Evolutionary conservation across 441 rosid species (phyloP), one percentile per base, ranked within the genome.

Genomic region (Populus hybrid): DNA sequence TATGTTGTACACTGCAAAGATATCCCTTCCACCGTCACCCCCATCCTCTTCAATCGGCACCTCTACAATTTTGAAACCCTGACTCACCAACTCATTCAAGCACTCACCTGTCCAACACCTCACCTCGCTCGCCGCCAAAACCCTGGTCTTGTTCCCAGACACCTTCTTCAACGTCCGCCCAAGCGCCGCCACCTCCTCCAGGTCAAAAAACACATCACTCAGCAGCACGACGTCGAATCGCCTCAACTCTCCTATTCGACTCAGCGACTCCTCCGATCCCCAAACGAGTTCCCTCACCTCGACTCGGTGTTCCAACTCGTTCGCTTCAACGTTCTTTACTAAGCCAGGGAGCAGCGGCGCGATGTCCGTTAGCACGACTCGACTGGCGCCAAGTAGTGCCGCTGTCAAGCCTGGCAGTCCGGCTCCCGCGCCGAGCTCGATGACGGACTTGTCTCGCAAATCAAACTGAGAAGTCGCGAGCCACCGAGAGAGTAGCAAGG

Each of bases 351-450:
- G 78, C 66, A 87, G 70, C 30, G 76, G 75, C 38, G 74, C 40
- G 26, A 84, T 6, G 38, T 83, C 83, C 11, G 87, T 81, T 57
- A 85, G 80, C 20, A 84, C 34, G 2, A 83, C 75, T 10, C 59
- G 82, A 57, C 21, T 38, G 11, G 90, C 85, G 2, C 86, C 84
- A 0, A 85, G 81, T 26, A 57, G 26, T 20, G 85, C 86, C 0
- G 84, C 84, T 8, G 80, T 73, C 77, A 84, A 57, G 24, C 88
- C 82, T 0, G 87, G 84, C 76, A 84, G 80, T 24, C 87, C 83
- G 6, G 83, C 76, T n/a, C 87, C 84, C 9, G 84, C 76, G 1
- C 88, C 81, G 28, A 88, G 83, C 81, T 84, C 86, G 7, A 84
- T 73, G 35, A 87, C 82, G 11, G 79, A n/a, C 73, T 72, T 82